Base-by-base conservation (phyloP, 805 yeast genomes). In the Teunomyces kruisii region DNA sequence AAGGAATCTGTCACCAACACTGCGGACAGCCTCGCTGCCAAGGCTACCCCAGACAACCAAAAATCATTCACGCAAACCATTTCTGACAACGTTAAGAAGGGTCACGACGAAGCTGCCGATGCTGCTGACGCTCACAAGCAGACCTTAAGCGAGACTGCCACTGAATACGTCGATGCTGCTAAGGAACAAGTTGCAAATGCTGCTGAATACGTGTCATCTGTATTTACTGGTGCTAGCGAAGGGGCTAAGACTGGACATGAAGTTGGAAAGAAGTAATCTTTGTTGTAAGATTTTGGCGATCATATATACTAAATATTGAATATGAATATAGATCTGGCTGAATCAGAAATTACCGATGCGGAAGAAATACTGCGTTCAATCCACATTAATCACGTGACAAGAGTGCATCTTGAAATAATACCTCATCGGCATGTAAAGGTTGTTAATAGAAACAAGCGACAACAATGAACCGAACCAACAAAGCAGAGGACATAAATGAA, bases 61-160 rank as follows among this genome's bases (percentile, higher is more conserved):
- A 88, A 88, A 76, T 83, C 91, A 37, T 67, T 78, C 51, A 67
- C 78, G 49, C 96, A 90, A 75, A 72, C 81, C 55, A 70, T 81
- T 28, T 75, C 82, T 50, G 96, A 88, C 68, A 66, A 80, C 45
- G 72, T 80, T 50, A 64, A 73, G 57, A 57, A 68, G 46, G 86
- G 85, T 42, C 74, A 74, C 60, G 79, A 78, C 52, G 81, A 80
- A 50, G 83, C 73, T 51, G 61, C 65, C 60, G 53, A 65, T 32
- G 57, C 64, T 39, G 65, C 60, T 29, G 29, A 50, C 29, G 49
- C 54, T 16, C 32, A 64, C 51, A 41, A 53, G 38, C 54, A 51
- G 33, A 49, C 74, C 13, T 59, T 70, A 47, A 56, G 66, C 39
- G 80, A 75, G 47, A 70, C 80, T 56, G 70, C 72, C 50, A 45